Percentiles rank a stretch among this genome's conserved stretches.
phyloP scores from a whole-genome alignment of 768 basidiomycete genomes.

The Lyophyllum atratum region DNA sequence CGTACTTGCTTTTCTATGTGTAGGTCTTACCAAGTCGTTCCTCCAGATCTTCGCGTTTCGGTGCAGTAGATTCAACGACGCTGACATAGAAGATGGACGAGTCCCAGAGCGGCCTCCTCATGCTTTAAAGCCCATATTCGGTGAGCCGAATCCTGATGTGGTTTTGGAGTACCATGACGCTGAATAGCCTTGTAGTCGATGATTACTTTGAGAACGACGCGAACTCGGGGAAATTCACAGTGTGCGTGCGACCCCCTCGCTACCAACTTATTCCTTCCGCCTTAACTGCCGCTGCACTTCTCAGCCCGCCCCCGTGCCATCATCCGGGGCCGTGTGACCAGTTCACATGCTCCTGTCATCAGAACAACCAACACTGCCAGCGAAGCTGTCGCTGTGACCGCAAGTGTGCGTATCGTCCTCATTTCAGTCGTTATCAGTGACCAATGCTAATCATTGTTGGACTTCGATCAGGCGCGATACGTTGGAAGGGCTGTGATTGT shows the following conservation, averaged over 20 bases:
- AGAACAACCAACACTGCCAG: slow-evolving; percentile 41
- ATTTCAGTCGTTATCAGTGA: not conserved
- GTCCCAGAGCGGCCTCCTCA: not conserved
- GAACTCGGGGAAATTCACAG: not conserved
- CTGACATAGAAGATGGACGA: not conserved
- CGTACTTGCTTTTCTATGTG: slow-evolving; percentile 24
- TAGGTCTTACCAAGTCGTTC: slow-evolving; percentile 18
- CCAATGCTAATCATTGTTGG: not conserved
- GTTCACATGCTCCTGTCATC: slow-evolving; percentile 41
- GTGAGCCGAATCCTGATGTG: not conserved
- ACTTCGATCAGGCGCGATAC: slow-evolving; percentile 34
- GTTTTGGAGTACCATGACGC: not conserved
- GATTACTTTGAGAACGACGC: not conserved
- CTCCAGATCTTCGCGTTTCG: slow-evolving; percentile 25
- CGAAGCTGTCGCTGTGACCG: slow-evolving; percentile 47
- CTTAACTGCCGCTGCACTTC: not conserved
- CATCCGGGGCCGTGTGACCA: slow-evolving; percentile 51
- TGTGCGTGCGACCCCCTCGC: slow-evolving; percentile 6
- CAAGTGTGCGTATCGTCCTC: slow-evolving; percentile 12
- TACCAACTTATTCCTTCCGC: not conserved
- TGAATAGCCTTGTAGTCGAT: slow-evolving; percentile 6
- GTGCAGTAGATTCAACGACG: slow-evolving; percentile 6
- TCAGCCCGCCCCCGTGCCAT: slow-evolving; percentile 40
- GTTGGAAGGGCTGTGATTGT: slow-evolving; percentile 46
- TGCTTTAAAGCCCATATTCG: not conserved